Conservation (phyloP, 2,329 filamentous ascomycete species). For the Myriosclerotinia scirpicola region DNA sequence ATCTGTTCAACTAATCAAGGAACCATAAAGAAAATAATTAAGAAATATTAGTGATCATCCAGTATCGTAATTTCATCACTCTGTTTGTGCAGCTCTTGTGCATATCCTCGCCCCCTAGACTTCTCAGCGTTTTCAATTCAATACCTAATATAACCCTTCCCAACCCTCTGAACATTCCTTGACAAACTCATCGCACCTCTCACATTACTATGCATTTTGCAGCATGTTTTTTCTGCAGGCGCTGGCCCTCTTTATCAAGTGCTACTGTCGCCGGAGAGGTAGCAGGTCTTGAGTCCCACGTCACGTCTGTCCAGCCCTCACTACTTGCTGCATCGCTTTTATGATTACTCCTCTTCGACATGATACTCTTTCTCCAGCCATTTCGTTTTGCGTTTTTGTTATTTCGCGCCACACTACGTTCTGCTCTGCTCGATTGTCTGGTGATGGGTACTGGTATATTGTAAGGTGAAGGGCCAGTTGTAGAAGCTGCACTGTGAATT, state of each 20-base stretch:
- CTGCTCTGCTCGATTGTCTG: conserved; percentile 53
- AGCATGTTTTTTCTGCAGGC: background rate
- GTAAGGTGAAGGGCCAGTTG: conserved; percentile 15
- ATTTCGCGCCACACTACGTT: conserved; percentile 61
- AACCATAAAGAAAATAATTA: background rate
- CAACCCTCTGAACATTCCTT: background rate
- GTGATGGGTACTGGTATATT: conserved; percentile 25
- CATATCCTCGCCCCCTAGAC: background rate
- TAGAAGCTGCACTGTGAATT: conserved; percentile 48
- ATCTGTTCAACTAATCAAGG: background rate
- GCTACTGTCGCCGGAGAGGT: conserved; percentile 25
- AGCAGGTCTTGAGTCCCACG: conserved; percentile 25
- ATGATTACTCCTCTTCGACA: conserved; percentile 45
- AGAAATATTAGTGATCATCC: conserved; percentile 1
- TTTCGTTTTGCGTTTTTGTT: conserved; percentile 59
- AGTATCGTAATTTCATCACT: background rate
- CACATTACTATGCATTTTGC: conserved; percentile 11
- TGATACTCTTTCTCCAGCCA: conserved; percentile 50
- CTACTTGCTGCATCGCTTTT: conserved; percentile 46
- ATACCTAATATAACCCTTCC: background rate
- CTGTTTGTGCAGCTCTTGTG: background rate
- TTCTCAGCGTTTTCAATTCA: background rate
- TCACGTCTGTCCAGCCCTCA: conserved; percentile 55
- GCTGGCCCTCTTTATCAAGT: background rate
- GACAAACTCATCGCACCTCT: background rate